phyloP scores from a whole-genome alignment of 805 yeast genomes.

The Ogataea siamensis region DNA sequence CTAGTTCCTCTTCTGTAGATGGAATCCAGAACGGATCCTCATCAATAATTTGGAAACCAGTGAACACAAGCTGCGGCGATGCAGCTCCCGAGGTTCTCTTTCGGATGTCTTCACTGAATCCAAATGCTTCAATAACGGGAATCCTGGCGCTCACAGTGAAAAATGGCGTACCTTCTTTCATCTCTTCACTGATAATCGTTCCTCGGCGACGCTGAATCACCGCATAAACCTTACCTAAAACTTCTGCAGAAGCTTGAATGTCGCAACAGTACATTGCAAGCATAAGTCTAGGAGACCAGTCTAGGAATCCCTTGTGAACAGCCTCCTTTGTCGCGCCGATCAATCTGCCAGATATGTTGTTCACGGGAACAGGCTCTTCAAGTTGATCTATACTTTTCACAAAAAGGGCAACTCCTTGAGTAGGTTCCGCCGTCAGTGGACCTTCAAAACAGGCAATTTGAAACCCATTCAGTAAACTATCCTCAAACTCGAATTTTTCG shows the following conservation, averaged over 20 bases:
- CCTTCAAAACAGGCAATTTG: constrained; percentile 82
- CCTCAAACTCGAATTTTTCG: constrained; percentile 44
- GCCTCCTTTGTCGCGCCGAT: constrained; percentile 70
- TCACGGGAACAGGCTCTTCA: constrained; percentile 34
- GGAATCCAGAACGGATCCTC: constrained; percentile 99
- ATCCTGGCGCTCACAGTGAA: constrained; percentile 80
- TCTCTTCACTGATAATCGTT: constrained; percentile 80
- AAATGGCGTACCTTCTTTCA: constrained; percentile 98
- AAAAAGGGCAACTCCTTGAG: constrained; percentile 72
- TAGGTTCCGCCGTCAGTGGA: constrained; percentile 83
- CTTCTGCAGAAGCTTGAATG: constrained; percentile 93
- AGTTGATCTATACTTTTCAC: constrained; percentile 39
- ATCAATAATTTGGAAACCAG: constrained; percentile 83
- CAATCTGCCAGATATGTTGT: constrained; percentile 65
- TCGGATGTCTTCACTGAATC: constrained; percentile 91
- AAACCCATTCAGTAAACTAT: constrained; percentile 76
- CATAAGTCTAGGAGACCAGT: constrained; percentile 86
- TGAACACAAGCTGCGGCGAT: constrained; percentile 88
- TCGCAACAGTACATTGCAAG: constrained; percentile 94
- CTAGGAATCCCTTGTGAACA: constrained; percentile 66
- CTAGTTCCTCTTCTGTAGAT: constrained; percentile 92
- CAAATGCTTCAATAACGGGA: constrained; percentile 96
- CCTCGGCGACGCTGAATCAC: constrained; percentile 92
- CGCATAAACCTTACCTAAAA: constrained; percentile 90
- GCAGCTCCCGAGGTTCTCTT: constrained; percentile 96